phyloP scores from a whole-genome alignment of 225 moss, liverwort and hornwort genomes.

The Marchantia polymorpha region DNA sequence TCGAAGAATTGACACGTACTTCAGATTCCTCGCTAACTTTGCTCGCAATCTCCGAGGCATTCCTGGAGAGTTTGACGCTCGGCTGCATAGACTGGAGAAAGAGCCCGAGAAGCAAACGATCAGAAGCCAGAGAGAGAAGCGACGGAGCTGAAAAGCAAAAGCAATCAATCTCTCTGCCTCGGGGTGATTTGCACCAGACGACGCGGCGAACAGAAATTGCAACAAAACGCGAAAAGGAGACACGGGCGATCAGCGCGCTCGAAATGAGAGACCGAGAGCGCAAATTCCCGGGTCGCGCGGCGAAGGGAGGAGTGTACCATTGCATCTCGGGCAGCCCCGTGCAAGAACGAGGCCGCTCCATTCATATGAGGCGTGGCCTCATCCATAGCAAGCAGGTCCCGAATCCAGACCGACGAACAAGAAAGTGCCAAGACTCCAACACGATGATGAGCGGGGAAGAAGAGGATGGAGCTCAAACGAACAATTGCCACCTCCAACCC shows the following conservation, averaged over 20 bases:
- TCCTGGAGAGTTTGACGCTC: conserved; percentile 22
- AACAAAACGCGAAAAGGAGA: background rate
- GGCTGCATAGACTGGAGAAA: conserved; percentile 25
- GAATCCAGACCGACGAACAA: background rate
- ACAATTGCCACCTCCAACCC: conserved; percentile 4
- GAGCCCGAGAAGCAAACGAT: background rate
- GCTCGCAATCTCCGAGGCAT: conserved; percentile 19
- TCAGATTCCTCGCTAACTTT: conserved; percentile 28
- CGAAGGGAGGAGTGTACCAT: conserved; percentile 17
- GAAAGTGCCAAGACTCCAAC: background rate
- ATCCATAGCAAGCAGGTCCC: conserved; percentile 26
- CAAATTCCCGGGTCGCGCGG: background rate
- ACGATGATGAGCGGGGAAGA: background rate
- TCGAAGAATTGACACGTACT: conserved; percentile 14
- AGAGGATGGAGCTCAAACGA: too few relatives aligned
- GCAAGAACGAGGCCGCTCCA: conserved; percentile 18
- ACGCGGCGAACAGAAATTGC: background rate
- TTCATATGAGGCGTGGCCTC: conserved; percentile 23
- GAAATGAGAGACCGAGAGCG: background rate
- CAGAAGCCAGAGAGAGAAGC: conserved; percentile 1
- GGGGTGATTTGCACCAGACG: background rate
- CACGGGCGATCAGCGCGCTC: background rate
- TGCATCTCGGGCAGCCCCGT: conserved; percentile 19
- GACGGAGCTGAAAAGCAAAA: background rate
- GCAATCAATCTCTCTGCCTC: background rate